phyloP scores from a whole-genome alignment of 257 asterid species.

The Datura wrightii region DNA sequence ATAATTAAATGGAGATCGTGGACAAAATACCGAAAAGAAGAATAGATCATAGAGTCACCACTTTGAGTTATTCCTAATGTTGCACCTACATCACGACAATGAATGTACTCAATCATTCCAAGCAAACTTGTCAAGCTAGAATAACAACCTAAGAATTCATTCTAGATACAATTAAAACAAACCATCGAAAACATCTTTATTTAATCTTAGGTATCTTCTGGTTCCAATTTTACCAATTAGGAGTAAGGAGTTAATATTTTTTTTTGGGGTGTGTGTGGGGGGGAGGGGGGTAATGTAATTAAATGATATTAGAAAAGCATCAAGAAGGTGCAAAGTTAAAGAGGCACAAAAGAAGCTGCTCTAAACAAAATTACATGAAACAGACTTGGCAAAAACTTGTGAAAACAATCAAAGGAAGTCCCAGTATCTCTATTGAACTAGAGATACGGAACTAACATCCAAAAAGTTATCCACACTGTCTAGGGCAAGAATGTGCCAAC shows the following conservation, averaged over 20 bases:
- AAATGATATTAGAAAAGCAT: too few species aligned
- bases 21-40: not conserved
- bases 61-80: not conserved
- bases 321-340: too few species aligned
- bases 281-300: too few species aligned
- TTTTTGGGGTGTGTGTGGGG: too few species aligned
- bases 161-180: not conserved
- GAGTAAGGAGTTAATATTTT: not conserved
- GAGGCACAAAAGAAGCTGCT: too few species aligned
- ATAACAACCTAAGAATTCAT: not conserved
- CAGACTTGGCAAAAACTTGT: too few species aligned
- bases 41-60: not conserved
- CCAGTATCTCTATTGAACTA: too few species aligned
- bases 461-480: too few species aligned
- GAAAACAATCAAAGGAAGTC: too few species aligned
- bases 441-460: too few species aligned
- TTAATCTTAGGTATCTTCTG: not conserved
- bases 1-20: not conserved
- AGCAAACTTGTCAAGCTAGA: slow-evolving; percentile 4
- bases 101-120: not conserved
- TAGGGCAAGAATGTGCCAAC: too few species aligned
- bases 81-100: not conserved
- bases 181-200: slow-evolving; percentile 14
- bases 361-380: too few species aligned
- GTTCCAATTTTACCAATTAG: not conserved